Evolutionary conservation across 2,329 filamentous ascomycete genomes (phyloP), one percentile per base, ranked within the genome.

Genomic region (Zymoseptoria ardabiliae): DNA sequence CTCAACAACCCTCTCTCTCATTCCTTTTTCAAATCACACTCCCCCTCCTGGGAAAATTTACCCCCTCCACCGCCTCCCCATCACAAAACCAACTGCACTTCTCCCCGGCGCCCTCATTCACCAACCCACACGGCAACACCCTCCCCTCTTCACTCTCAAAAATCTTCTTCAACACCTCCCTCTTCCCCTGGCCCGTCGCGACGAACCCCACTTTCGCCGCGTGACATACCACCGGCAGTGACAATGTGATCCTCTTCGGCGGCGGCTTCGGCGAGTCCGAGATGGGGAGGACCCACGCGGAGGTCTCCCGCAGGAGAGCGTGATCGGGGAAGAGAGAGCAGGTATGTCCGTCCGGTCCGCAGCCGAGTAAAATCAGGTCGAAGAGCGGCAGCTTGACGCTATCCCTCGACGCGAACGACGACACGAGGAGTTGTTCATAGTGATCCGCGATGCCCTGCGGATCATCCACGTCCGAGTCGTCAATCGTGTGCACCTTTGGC

Each of bases 1-100:
- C 20, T 35, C 53, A 11, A 4, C 23, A 22, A 28, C 35, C 49
- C 48, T 19, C 25, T 5, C 23, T 8, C 35, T 30, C 21, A 17
- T 51, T 5, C 50, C 13, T 48, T 7, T 30, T 54, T 55, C 59
- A 70, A 11, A 70, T 71, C 53, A 72, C 68, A 69, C 81, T 87
- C 20, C 89, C 86, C 67, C 89, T 86, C 71, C 88, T 70, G 22
- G 92, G 90, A 72, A 90, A 97, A 61, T 81, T 79, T 11, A 99
- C 90, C 4, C 90, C 91, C 70, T 96, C 88, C 11, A 95, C 86
- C 53, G 94, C 93, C 4, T 89, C 80, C 70, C 86, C 82, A 73
- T 97, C 94, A 50, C 92, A 91, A 73, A 99, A 97, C 94, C 94
- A 99, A 77, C 86, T 94, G 71, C 91, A 91, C 69, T 91, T 88